Percentiles rank a stretch among this genome's conserved stretches.
Conservation (phyloP, 306 rosid species). For the Trifolium subterraneum region DNA sequence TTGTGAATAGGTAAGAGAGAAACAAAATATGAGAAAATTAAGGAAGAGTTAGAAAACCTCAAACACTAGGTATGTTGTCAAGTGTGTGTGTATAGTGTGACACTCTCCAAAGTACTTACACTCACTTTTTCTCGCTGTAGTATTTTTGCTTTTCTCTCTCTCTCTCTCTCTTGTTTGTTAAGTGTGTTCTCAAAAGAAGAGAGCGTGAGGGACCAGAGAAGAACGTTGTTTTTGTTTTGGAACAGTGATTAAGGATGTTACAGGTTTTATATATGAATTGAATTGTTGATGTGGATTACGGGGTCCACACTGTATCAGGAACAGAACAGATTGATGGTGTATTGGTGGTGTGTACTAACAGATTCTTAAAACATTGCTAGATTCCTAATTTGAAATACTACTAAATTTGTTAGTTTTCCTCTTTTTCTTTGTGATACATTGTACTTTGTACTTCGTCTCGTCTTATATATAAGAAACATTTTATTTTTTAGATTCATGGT, state of each 20-base stretch:
- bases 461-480: too few species aligned
- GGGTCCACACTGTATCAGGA: background rate
- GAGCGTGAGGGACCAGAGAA: background rate
- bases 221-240: too few species aligned
- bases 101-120: background rate
- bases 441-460: too few species aligned
- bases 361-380: too few species aligned
- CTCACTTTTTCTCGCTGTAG: background rate
- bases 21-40: slow-evolving; percentile 11
- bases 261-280: background rate
- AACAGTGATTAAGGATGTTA: background rate
- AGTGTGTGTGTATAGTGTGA: background rate
- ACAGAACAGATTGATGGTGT: background rate
- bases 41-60: slow-evolving; percentile 3
- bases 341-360: too few species aligned
- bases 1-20: slow-evolving; percentile 17
- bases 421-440: too few species aligned
- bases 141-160: background rate
- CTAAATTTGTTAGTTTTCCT: too few species aligned
- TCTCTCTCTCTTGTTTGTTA: background rate
- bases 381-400: too few species aligned
- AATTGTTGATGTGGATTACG: background rate
- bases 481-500: too few species aligned
- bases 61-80: background rate
- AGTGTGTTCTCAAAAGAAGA: background rate